Percentiles rank a stretch among this genome's conserved stretches.
These are phyloP conservation scores for Amaranthus tricolor DNA, from an alignment of 179 eudicot genomes.

Conservation along the genomic window DNA sequence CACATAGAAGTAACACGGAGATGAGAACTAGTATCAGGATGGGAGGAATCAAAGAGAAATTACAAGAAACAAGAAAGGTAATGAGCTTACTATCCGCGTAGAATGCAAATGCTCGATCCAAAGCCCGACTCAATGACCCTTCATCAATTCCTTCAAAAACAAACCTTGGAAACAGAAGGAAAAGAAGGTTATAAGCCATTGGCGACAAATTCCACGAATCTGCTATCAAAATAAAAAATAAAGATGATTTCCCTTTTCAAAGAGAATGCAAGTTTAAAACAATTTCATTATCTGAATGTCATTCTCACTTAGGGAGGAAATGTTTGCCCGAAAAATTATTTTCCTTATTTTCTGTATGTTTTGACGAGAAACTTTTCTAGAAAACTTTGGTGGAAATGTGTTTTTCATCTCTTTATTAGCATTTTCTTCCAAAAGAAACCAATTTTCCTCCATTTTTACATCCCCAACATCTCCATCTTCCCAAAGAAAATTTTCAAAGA, in stretches of 20 bases:
- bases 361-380: too few relatives aligned
- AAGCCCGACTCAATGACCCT: constrained; percentile 56
- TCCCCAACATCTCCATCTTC: too few relatives aligned
- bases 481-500: too few relatives aligned
- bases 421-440: too few relatives aligned
- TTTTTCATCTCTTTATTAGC: too few relatives aligned
- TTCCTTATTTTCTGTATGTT: too few relatives aligned
- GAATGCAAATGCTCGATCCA: constrained; percentile 68
- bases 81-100: constrained; percentile 61
- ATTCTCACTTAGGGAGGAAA: too few relatives aligned
- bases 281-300: too few relatives aligned
- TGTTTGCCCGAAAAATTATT: too few relatives aligned
- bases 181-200: background rate
- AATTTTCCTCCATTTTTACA: too few relatives aligned
- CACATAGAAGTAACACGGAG: background rate
- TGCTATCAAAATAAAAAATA: background rate
- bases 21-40: background rate
- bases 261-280: too few relatives aligned
- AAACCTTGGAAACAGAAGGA: constrained; percentile 35
- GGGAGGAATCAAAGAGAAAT: background rate
- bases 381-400: too few relatives aligned
- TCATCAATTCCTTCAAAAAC: constrained; percentile 89
- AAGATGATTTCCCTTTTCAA: background rate
- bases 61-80: background rate
- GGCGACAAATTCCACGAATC: background rate